Evolutionary conservation across 2,329 filamentous ascomycete genomes (phyloP), one percentile per base, ranked within the genome.

Genomic region (Alternaria infectoria): DNA sequence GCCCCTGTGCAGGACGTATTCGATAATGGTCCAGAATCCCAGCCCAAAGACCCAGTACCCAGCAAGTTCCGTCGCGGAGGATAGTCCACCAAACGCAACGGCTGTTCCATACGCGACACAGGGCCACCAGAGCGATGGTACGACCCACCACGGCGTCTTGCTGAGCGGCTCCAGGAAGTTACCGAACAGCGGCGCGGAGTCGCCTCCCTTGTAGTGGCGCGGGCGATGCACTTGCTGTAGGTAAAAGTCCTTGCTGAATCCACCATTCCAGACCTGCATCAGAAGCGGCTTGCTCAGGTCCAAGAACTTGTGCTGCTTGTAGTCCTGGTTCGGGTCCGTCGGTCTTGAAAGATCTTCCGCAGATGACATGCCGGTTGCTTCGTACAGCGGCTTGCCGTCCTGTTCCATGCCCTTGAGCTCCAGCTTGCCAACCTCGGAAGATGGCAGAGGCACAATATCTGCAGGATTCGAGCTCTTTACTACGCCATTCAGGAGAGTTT

Each of bases 131-230:
- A 97, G 64, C 0, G 85, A 85, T 3, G 96, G 96, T 11, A 99
- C 86, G 47, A 97, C 80, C 89, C 91, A 99, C 96, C 96, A 99
- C 2, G 96, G 88, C 3, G 96, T 99, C 85, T 94, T 91, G 80
- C 90, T 94, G 62, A 99, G 83, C n/a, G 96, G 96, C 82, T 99
- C 96, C n/a, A 99, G 85, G 79, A 99, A 97, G 82, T 99, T 98
- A 64, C 96, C 96, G 81, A 99, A 99, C 23, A 99, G 83, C 19
- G 96, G 96, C 40, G 96, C 96, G 7, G 93, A 97, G 66, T 89
- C 89, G 62, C 96, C 96, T 69, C 95, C 95, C 78, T 90, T 96
- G 86, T 98, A 99, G 80, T 99, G 95, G 62, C 96, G 90, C 17
- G 96, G 96, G 47, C 96, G 90, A 79, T 99, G 96, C 56, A 99